Evolutionary conservation across 2,329 filamentous ascomycete genomes (phyloP).

Genomic region (Monosporascus sp.): DNA sequence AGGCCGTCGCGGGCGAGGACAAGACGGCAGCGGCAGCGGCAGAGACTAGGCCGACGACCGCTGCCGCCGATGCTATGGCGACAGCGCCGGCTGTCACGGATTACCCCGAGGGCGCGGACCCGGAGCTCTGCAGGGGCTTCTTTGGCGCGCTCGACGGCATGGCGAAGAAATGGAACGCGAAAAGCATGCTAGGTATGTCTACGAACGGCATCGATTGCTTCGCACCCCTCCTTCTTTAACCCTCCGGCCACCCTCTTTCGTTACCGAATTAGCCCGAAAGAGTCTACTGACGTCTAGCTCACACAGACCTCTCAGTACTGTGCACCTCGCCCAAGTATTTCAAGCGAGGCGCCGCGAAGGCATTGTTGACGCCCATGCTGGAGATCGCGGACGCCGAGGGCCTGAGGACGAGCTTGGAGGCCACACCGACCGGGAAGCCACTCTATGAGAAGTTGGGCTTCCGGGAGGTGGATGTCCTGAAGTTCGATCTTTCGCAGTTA

Average conservation of each 20-base stretch:
- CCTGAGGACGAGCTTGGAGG: slow-evolving; percentile 32
- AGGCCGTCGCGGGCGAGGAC: slow-evolving; percentile 1
- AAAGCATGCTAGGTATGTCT: slow-evolving; percentile 28
- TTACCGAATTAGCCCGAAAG: too few relatives aligned
- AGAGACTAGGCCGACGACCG: slow-evolving; percentile 4
- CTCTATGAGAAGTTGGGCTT: slow-evolving; percentile 36
- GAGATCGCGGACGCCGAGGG: slow-evolving; percentile 29
- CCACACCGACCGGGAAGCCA: slow-evolving; percentile 29
- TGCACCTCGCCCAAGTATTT: slow-evolving; percentile 30
- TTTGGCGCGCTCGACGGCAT: slow-evolving; percentile 22
- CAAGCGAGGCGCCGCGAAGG: slow-evolving; percentile 29
- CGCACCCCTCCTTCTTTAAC: neutral
- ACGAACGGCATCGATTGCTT: too few relatives aligned
- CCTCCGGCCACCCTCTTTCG: too few relatives aligned
- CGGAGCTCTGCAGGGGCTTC: slow-evolving; percentile 22
- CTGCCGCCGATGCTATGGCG: slow-evolving; percentile 9
- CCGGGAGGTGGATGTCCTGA: slow-evolving; percentile 27
- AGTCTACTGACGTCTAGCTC: too few relatives aligned
- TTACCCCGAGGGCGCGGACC: slow-evolving; percentile 26
- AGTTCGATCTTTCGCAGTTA: slow-evolving; percentile 17
- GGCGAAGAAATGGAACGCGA: slow-evolving; percentile 24
- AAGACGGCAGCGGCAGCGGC: neutral
- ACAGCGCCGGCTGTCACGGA: slow-evolving; percentile 1
- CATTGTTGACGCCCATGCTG: slow-evolving; percentile 30
- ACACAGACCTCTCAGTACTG: slow-evolving; percentile 31